A percentile compares a stretch with the other conserved stretches of the same genome.
Evolutionary conservation across 2,329 filamentous ascomycete genomes (phyloP).

Genomic region (Hirsutella minnesotensis): DNA sequence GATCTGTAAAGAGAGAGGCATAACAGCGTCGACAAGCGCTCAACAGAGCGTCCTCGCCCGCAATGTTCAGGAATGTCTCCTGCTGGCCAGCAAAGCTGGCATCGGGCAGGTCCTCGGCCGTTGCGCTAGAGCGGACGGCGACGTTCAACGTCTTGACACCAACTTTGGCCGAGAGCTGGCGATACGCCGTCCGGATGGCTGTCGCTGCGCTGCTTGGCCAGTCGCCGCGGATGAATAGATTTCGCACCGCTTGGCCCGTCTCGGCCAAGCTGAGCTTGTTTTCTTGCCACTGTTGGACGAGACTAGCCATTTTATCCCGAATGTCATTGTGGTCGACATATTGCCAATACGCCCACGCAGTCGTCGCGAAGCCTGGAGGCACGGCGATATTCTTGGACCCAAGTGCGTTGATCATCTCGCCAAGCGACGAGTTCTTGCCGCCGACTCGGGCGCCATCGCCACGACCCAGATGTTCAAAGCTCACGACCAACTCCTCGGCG

Average conservation of each 20-base stretch:
- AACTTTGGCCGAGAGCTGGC: slow-evolving; percentile 11
- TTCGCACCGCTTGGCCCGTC: slow-evolving; percentile 16
- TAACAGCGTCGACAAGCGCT: slow-evolving; percentile 23
- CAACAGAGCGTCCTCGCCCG: slow-evolving; percentile 16
- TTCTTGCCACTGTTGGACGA: slow-evolving; percentile 17
- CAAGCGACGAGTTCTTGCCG: slow-evolving; percentile 25
- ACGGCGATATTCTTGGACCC: slow-evolving; percentile 16
- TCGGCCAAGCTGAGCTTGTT: slow-evolving; percentile 16
- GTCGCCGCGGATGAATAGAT: slow-evolving; percentile 16
- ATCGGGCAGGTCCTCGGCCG: slow-evolving; percentile 25
- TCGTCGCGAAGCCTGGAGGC: slow-evolving; percentile 22
- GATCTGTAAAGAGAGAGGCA: slow-evolving; percentile 24
- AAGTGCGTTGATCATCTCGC: slow-evolving; percentile 23
- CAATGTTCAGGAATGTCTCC: slow-evolving; percentile 24
- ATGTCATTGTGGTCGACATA: slow-evolving; percentile 21
- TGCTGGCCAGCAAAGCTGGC: slow-evolving; percentile 26
- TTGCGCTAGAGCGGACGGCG: slow-evolving; percentile 25
- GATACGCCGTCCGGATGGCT: slow-evolving; percentile 17
- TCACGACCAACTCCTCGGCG: not conserved
- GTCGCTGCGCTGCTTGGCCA: slow-evolving; percentile 17
- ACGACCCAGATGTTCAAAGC: not conserved
- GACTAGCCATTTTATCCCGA: slow-evolving; percentile 14
- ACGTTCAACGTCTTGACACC: slow-evolving; percentile 15
- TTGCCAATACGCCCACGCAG: slow-evolving; percentile 20
- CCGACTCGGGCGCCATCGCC: slow-evolving; percentile 14